phyloP scores from a whole-genome alignment of 148 eudicot species.

The Rhododendron molle region DNA sequence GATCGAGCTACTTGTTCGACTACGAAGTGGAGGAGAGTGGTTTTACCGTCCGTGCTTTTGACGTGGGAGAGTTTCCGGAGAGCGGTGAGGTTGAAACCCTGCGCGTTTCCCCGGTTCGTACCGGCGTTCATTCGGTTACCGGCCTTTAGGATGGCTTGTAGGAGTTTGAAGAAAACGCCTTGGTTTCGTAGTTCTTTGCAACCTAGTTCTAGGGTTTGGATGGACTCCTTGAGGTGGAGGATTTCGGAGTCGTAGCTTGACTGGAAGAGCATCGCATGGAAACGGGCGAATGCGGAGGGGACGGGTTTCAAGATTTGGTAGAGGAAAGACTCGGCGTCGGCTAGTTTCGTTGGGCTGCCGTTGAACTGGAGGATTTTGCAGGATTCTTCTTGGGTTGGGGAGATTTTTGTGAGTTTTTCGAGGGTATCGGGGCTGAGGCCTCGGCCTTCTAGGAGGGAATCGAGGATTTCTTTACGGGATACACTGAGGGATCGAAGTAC shows the following conservation, averaged over 20 bases:
- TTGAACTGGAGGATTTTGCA: constrained; percentile 40
- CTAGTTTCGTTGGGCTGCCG: constrained; percentile 45
- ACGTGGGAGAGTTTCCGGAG: constrained; percentile 47
- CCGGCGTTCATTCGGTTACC: constrained; percentile 64
- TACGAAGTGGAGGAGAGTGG: constrained; percentile 57
- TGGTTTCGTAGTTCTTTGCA: constrained; percentile 49
- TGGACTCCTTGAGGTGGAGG: background rate
- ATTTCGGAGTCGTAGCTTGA: background rate
- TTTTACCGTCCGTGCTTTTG: constrained; percentile 53
- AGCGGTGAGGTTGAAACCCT: constrained; percentile 47
- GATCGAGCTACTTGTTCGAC: constrained; percentile 51
- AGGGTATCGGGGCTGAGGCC: constrained; percentile 39
- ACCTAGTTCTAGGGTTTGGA: constrained; percentile 11
- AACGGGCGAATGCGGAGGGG: constrained; percentile 49
- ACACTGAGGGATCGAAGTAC: constrained; percentile 45
- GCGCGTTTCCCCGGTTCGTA: constrained; percentile 49
- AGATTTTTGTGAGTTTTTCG: constrained; percentile 41
- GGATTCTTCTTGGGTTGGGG: constrained; percentile 50
- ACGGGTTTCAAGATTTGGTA: constrained; percentile 34
- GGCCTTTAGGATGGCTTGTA: constrained; percentile 61
- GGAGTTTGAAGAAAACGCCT: constrained; percentile 48
- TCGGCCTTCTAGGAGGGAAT: constrained; percentile 34
- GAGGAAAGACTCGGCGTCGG: constrained; percentile 61
- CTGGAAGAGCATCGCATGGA: constrained; percentile 30
- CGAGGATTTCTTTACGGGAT: constrained; percentile 38